These are phyloP conservation scores for Phoma sp. DNA, from an alignment of 2,329 filamentous ascomycete species.

Conservation along the genomic window DNA sequence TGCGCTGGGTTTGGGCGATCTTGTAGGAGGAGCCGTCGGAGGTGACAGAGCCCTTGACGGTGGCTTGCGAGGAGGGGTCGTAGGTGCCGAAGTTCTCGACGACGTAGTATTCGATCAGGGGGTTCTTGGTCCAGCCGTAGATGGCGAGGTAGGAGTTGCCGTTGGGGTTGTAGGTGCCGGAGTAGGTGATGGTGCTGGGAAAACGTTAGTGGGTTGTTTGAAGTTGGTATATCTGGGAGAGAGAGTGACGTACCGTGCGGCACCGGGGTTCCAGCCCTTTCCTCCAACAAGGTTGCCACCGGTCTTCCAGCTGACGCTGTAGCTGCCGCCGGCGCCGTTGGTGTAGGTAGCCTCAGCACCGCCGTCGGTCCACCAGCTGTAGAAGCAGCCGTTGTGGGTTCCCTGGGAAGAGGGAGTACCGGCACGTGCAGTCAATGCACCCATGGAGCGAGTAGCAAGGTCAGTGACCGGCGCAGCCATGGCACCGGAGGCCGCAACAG, in stretches of 20 bases:
- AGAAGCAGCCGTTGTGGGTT: constrained; percentile 66
- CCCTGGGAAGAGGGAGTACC: constrained; percentile 59
- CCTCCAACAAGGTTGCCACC: constrained; percentile 65
- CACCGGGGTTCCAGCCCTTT: constrained; percentile 66
- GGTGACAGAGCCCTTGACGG: constrained; percentile 43
- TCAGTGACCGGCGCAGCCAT: constrained; percentile 42
- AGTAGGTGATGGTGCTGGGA: constrained; percentile 44
- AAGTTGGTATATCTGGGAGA: no score
- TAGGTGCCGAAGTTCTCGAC: constrained; percentile 63
- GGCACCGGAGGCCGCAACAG: constrained; percentile 33
- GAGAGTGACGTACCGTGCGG: constrained; percentile 52
- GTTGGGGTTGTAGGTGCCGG: constrained; percentile 42
- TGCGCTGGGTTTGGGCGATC: constrained; percentile 39
- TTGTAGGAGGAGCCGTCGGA: constrained; percentile 43
- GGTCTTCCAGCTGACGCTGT: constrained; percentile 59
- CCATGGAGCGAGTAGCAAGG: constrained; percentile 47
- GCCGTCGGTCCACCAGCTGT: constrained; percentile 67
- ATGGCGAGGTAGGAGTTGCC: constrained; percentile 60
- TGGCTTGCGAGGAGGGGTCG: constrained; percentile 56
- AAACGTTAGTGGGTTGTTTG: constrained; percentile 11
- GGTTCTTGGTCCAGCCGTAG: constrained; percentile 65
- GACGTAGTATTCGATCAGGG: constrained; percentile 62
- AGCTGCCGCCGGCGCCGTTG: constrained; percentile 60
- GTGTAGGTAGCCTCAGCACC: constrained; percentile 61
- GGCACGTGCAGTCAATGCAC: constrained; percentile 38